A percentile compares a stretch with the other conserved stretches of the same genome.
phyloP scores from a whole-genome alignment of 306 rosid genomes.

The Castanea sativa region DNA sequence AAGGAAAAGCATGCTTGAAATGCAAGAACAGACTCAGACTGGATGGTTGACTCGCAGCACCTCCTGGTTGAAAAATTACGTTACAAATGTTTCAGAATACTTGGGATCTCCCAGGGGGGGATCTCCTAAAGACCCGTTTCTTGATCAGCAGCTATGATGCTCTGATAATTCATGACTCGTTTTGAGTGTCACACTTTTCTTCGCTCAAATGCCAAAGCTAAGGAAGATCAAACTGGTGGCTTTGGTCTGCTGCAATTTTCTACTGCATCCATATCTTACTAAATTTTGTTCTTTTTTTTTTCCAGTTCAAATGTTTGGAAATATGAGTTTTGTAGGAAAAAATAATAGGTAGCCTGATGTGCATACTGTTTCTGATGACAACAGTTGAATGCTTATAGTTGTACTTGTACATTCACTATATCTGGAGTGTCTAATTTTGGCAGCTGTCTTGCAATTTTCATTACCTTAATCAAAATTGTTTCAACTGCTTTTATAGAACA shows the following conservation, averaged over 20 bases:
- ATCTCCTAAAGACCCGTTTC: slow-evolving; percentile 58
- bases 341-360: background rate
- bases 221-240: slow-evolving; percentile 1
- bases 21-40: slow-evolving; percentile 43
- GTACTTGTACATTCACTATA: slow-evolving; percentile 12
- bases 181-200: background rate
- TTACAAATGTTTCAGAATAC: slow-evolving; percentile 46
- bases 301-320: background rate
- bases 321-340: slow-evolving; percentile 4
- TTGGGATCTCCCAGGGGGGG: slow-evolving; percentile 53
- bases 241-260: slow-evolving; percentile 12
- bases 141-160: slow-evolving; percentile 77
- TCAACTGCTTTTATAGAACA: background rate
- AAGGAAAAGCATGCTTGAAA: slow-evolving; percentile 48
- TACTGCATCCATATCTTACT: background rate
- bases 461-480: background rate
- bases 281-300: slow-evolving; percentile 10
- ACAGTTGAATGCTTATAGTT: background rate
- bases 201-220: slow-evolving; percentile 6
- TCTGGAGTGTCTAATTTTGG: slow-evolving; percentile 1
- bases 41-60: slow-evolving; percentile 90
- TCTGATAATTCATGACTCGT: background rate
- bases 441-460: background rate
- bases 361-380: background rate
- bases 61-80: slow-evolving; percentile 74